A percentile compares a stretch with the other conserved stretches of the same genome.
These are phyloP conservation scores for Solanum bulbocastanum DNA, from an alignment of 257 asterid species.

Conservation along the genomic window DNA sequence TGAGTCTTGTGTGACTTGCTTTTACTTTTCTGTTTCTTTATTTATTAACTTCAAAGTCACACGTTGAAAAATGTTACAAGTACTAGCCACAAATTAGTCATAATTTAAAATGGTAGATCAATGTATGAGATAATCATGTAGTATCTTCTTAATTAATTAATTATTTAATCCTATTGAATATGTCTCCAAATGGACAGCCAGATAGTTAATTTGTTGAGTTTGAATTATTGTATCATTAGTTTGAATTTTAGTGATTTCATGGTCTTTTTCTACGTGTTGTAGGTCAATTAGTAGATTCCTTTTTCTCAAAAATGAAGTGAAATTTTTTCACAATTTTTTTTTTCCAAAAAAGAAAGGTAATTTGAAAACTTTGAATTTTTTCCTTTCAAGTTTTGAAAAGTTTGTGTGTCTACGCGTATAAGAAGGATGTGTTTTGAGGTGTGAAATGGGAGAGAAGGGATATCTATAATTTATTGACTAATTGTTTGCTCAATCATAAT, in stretches of 20 bases:
- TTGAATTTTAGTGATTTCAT: background rate
- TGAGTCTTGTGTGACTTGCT: background rate
- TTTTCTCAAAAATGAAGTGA: background rate
- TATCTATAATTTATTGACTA: no score
- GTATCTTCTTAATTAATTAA: background rate
- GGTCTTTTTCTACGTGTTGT: background rate
- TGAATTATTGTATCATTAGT: background rate
- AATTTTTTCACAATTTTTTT: background rate
- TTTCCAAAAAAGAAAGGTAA: background rate
- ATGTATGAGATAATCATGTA: background rate
- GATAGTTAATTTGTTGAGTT: background rate
- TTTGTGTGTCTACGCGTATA: background rate
- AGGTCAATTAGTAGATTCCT: background rate
- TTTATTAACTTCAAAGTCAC: background rate
- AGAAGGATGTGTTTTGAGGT: no score
- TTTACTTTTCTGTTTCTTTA: background rate
- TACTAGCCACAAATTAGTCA: background rate
- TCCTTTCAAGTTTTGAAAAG: background rate
- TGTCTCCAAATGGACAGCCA: background rate
- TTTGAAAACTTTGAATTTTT: background rate
- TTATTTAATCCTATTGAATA: background rate
- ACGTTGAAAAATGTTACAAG: background rate
- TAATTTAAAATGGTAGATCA: background rate
- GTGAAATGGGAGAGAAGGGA: no score
- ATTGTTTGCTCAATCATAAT: background rate